Evolutionary conservation across 805 yeast genomes (phyloP).

Genomic region (Saccharomycopsis fermentans): DNA sequence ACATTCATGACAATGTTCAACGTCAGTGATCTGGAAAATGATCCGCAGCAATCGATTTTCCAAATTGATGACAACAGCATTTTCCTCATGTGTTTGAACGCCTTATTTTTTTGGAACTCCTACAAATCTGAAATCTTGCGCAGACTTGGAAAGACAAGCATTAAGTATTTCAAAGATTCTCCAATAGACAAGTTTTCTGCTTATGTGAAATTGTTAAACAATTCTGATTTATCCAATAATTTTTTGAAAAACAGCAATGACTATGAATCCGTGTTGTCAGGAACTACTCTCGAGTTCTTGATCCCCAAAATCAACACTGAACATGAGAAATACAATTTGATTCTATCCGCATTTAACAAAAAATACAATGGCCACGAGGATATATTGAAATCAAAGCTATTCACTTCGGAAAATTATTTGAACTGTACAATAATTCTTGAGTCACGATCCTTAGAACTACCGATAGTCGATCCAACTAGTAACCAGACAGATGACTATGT

Average conservation of each 20-base stretch:
- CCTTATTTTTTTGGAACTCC: background rate
- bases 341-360: background rate
- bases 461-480: background rate
- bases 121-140: background rate
- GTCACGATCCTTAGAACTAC: constrained; percentile 5
- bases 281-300: background rate
- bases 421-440: background rate
- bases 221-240: background rate
- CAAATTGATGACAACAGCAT: background rate
- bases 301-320: background rate
- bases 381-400: background rate
- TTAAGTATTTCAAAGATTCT: background rate
- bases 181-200: background rate
- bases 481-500: background rate
- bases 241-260: background rate
- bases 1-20: background rate
- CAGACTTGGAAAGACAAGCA: background rate
- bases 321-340: background rate
- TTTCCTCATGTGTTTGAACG: background rate
- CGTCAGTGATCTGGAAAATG: background rate
- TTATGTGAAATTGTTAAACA: background rate
- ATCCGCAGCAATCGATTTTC: background rate
- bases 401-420: background rate
- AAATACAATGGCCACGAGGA: background rate
- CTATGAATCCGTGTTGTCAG: background rate